phyloP scores from a whole-genome alignment of 768 basidiomycete genomes.

The Xerocomellus dryophilus region DNA sequence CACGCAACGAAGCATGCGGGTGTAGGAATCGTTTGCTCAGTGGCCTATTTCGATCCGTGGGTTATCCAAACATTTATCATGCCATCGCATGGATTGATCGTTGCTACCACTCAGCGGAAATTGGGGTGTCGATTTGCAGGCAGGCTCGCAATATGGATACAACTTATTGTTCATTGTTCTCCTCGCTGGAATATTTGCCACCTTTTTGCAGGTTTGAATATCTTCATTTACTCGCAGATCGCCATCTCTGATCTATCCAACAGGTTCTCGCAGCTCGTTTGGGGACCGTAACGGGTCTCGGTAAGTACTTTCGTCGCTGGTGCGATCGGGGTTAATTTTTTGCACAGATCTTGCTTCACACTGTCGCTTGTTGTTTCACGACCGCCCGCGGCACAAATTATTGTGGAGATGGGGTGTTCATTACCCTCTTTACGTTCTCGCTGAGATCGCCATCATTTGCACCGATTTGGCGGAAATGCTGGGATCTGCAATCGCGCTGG shows the following conservation, averaged over 20 bases:
- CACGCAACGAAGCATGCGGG: slow-evolving; percentile 70
- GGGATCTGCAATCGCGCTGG: slow-evolving; percentile 77
- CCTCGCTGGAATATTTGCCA: slow-evolving; percentile 77
- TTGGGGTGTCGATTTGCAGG: slow-evolving; percentile 88
- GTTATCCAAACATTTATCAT: slow-evolving; percentile 26
- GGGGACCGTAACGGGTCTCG: slow-evolving; percentile 79
- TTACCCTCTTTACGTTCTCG: slow-evolving; percentile 61
- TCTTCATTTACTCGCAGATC: background rate
- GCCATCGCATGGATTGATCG: background rate
- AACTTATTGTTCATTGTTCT: slow-evolving; percentile 82
- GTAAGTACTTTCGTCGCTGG: slow-evolving; percentile 37
- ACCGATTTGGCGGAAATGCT: slow-evolving; percentile 82
- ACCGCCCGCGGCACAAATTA: slow-evolving; percentile 56
- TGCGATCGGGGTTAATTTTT: slow-evolving; percentile 16
- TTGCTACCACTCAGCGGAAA: slow-evolving; percentile 54
- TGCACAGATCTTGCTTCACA: slow-evolving; percentile 56
- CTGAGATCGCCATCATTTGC: slow-evolving; percentile 71
- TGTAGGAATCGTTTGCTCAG: slow-evolving; percentile 81
- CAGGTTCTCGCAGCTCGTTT: slow-evolving; percentile 76
- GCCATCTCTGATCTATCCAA: slow-evolving; percentile 3
- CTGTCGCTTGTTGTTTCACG: slow-evolving; percentile 61
- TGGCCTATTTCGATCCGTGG: slow-evolving; percentile 87
- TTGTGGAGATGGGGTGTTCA: slow-evolving; percentile 57
- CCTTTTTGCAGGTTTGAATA: slow-evolving; percentile 64
- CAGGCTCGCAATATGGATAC: slow-evolving; percentile 84